phyloP scores from a whole-genome alignment of 495 filamentous ascomycete genomes.

The Podospora conica region DNA sequence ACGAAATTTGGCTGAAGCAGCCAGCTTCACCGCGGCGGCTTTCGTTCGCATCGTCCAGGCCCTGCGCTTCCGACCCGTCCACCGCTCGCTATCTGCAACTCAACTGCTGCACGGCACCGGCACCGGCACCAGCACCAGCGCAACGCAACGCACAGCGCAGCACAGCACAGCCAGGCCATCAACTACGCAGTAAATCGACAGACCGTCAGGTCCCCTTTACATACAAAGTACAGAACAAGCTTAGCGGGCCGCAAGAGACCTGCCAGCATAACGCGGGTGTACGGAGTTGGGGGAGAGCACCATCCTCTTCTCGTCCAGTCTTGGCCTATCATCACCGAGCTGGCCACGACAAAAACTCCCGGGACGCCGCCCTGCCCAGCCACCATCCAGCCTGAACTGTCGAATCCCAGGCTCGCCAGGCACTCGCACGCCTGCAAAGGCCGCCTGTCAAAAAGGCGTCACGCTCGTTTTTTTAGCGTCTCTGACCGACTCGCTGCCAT shows the following conservation, averaged over 20 bases:
- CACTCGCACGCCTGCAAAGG: conserved; percentile 15
- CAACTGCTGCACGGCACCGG: neutral
- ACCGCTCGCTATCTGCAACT: neutral
- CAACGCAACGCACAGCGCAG: conserved; percentile 1
- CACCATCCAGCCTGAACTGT: conserved; percentile 17
- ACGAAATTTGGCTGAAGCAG: conserved; percentile 13
- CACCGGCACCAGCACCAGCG: neutral
- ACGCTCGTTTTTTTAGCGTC: conserved; percentile 18
- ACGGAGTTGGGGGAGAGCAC: conserved; percentile 1
- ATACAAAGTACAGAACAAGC: conserved; percentile 5
- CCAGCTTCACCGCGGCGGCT: neutral
- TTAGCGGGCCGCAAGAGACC: conserved; percentile 5
- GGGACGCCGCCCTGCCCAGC: conserved; percentile 22
- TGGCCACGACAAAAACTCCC: conserved; percentile 12
- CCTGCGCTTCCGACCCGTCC: neutral
- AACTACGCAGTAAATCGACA: too few species aligned
- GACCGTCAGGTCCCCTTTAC: neutral
- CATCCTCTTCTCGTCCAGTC: conserved; percentile 6
- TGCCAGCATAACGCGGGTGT: conserved; percentile 5
- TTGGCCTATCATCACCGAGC: conserved; percentile 14
- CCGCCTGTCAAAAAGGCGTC: conserved; percentile 14
- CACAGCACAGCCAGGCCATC: conserved; percentile 6
- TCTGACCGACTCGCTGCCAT: conserved; percentile 8
- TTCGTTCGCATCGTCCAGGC: neutral
- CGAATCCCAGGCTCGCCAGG: conserved; percentile 8